A percentile compares a stretch with the other conserved stretches of the same genome.
These are phyloP conservation scores for Earliella scabrosa DNA, from an alignment of 1,284 basidiomycete species.

Conservation along the genomic window DNA sequence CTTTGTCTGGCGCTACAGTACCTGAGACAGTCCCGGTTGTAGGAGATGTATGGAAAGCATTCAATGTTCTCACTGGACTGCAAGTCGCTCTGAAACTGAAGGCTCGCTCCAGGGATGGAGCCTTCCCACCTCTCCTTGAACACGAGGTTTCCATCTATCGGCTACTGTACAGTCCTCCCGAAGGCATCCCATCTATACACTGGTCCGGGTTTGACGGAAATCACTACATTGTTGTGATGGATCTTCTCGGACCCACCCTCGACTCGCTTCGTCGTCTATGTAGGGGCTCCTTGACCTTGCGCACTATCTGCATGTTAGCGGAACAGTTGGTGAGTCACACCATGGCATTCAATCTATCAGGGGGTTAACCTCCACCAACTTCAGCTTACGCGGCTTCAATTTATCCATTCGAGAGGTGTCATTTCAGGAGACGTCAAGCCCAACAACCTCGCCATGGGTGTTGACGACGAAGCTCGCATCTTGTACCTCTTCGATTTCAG, in stretches of 20 bases:
- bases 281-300: slow-evolving; percentile 19
- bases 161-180: slow-evolving; percentile 1
- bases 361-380: too few relatives aligned
- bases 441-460: slow-evolving; percentile 24
- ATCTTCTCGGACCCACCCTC: slow-evolving; percentile 22
- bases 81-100: slow-evolving; percentile 8
- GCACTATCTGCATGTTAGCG: slow-evolving; percentile 24
- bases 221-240: slow-evolving; percentile 20
- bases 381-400: slow-evolving; percentile 9
- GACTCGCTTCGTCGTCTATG: slow-evolving; percentile 17
- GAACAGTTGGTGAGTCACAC: slow-evolving; percentile 16
- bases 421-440: slow-evolving; percentile 26
- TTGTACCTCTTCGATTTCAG: slow-evolving; percentile 25
- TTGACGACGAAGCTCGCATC: neutral
- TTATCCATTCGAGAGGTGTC: slow-evolving; percentile 21
- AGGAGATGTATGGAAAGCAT: slow-evolving; percentile 4
- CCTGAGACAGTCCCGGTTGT: neutral
- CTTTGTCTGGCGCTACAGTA: neutral
- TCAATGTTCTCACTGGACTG: slow-evolving; percentile 3
- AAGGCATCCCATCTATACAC: slow-evolving; percentile 6
- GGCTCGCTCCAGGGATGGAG: neutral
- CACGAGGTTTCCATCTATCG: slow-evolving; percentile 13
- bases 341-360: neutral
- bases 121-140: neutral
- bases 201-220: slow-evolving; percentile 12